These are phyloP conservation scores for Daldinia sp. DNA, from an alignment of 2,329 filamentous ascomycete genomes.

Conservation along the genomic window DNA sequence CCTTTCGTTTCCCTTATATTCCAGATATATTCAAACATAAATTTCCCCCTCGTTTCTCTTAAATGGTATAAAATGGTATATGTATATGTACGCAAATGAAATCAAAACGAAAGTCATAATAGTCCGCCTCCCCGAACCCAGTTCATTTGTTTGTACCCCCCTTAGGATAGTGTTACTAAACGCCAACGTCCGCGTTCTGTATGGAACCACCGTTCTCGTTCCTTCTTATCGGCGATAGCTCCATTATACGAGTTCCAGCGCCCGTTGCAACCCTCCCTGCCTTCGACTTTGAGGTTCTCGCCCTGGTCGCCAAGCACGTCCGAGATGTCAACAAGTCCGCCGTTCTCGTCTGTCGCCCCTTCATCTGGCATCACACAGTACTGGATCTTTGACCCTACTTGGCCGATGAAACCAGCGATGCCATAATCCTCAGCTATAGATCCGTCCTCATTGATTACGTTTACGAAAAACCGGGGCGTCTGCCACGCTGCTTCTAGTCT, in stretches of 20 bases:
- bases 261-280: slow-evolving; percentile 59
- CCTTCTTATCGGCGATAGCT: slow-evolving; percentile 56
- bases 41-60: slow-evolving; percentile 11
- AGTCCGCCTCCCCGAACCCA: neutral
- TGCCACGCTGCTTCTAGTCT: slow-evolving; percentile 35
- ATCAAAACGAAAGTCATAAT: neutral
- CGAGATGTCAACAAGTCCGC: slow-evolving; percentile 65
- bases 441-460: slow-evolving; percentile 67
- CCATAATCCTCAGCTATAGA: slow-evolving; percentile 64
- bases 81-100: slow-evolving; percentile 11
- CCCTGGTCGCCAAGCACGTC: slow-evolving; percentile 63
- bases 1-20: neutral
- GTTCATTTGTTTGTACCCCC: neutral
- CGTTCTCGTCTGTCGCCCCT: slow-evolving; percentile 67
- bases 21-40: slow-evolving; percentile 1
- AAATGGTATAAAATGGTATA: slow-evolving; percentile 16
- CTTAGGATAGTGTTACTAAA: slow-evolving; percentile 40
- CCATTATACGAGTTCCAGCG: slow-evolving; percentile 58
- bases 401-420: slow-evolving; percentile 72
- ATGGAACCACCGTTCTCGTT: slow-evolving; percentile 65
- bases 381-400: slow-evolving; percentile 66
- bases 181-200: slow-evolving; percentile 62
- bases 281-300: slow-evolving; percentile 55
- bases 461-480: slow-evolving; percentile 68
- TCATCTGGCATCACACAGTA: slow-evolving; percentile 71